Conservation (phyloP, 2,329 filamentous ascomycete species). For the Anthostomella pinea region DNA sequence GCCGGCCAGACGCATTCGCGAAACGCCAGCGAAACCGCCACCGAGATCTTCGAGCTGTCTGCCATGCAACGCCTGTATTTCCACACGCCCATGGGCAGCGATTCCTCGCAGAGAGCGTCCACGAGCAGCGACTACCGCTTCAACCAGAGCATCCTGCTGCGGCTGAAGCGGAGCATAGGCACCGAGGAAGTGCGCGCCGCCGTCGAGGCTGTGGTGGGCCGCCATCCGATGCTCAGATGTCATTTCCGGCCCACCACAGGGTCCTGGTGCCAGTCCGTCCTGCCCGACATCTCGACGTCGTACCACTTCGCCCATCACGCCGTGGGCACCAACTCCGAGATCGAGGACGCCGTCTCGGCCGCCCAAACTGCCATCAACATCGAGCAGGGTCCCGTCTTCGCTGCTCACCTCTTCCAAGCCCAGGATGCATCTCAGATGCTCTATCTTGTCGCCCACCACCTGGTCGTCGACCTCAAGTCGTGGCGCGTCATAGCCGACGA, state of each 20-base stretch:
- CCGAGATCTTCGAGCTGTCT: slow-evolving; percentile 45
- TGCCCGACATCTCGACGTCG: slow-evolving; percentile 38
- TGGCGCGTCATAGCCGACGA: slow-evolving; percentile 51
- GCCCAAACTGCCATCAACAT: slow-evolving; percentile 46
- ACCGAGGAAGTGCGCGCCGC: slow-evolving; percentile 46
- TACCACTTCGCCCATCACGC: slow-evolving; percentile 44
- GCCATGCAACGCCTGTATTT: slow-evolving; percentile 56
- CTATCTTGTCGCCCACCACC: slow-evolving; percentile 50
- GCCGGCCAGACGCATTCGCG: slow-evolving; percentile 30
- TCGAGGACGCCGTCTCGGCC: slow-evolving; percentile 38
- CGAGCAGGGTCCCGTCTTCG: slow-evolving; percentile 49
- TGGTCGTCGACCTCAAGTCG: slow-evolving; percentile 49
- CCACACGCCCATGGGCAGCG: slow-evolving; percentile 42
- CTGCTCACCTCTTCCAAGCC: slow-evolving; percentile 46
- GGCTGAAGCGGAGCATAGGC: slow-evolving; percentile 39
- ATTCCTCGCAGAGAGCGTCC: slow-evolving; percentile 28
- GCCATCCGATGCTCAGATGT: slow-evolving; percentile 51
- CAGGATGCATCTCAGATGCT: slow-evolving; percentile 45
- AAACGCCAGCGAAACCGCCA: slow-evolving; percentile 32
- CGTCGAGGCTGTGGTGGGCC: slow-evolving; percentile 45
- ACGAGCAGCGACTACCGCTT: slow-evolving; percentile 42
- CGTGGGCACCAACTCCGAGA: slow-evolving; percentile 39
- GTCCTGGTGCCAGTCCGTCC: slow-evolving; percentile 47
- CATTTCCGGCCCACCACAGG: slow-evolving; percentile 39
- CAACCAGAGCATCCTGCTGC: slow-evolving; percentile 49